These are phyloP conservation scores for Colletotrichum sublineola DNA, from an alignment of 2,329 filamentous ascomycete genomes.

Conservation along the genomic window DNA sequence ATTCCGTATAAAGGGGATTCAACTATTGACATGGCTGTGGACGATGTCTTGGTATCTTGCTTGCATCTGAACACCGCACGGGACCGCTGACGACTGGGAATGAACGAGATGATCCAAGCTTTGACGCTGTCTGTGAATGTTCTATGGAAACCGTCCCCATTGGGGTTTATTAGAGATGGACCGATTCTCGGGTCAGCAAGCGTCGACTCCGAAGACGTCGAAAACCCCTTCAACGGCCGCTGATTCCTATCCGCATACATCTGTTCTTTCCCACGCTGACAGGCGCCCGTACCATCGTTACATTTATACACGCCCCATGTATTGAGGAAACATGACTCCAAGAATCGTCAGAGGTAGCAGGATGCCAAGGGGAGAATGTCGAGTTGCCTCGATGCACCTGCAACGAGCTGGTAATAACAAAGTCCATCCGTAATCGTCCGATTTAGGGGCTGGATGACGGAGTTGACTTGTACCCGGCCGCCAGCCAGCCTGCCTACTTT, in stretches of 20 bases:
- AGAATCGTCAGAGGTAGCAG: neutral
- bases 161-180: no score
- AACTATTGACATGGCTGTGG: neutral
- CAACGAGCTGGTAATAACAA: neutral
- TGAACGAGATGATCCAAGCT: no score
- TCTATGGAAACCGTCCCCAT: no score
- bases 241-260: no score
- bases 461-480: neutral
- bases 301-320: neutral
- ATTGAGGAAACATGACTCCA: neutral
- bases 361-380: neutral
- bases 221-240: no score
- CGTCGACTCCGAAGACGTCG: no score
- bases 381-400: neutral
- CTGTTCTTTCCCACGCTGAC: no score
- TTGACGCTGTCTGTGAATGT: no score
- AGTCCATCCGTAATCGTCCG: neutral
- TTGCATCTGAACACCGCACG: neutral
- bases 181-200: no score
- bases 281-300: neutral
- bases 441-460: no score
- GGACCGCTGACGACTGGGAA: no score
- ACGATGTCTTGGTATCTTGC: neutral
- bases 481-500: neutral
- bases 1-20: neutral